Conservation (phyloP, 768 basidiomycete species). For the Calocybe cyanea region DNA sequence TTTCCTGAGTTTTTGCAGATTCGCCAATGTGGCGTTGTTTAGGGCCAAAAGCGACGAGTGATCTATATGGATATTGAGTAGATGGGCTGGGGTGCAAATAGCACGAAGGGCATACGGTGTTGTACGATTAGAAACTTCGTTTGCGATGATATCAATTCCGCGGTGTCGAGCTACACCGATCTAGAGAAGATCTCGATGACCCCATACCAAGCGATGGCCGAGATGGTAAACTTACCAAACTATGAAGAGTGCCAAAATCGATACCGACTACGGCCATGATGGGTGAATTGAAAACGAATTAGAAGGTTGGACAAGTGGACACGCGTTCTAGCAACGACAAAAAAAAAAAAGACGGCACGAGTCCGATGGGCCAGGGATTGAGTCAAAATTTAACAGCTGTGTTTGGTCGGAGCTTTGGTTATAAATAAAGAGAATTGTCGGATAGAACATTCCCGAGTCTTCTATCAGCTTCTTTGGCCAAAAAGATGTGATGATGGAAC, state of each 20-base stretch:
- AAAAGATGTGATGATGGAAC: not conserved
- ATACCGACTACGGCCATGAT: conserved; percentile 92
- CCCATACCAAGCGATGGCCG: conserved; percentile 7
- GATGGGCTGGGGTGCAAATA: not conserved
- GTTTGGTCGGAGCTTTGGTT: conserved; percentile 18
- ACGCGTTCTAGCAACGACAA: too few relatives aligned
- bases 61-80: conserved; percentile 41
- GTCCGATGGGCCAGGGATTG: conserved; percentile 1
- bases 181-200: conserved; percentile 35
- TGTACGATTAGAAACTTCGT: conserved; percentile 95
- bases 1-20: conserved; percentile 95
- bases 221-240: conserved; percentile 58
- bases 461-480: conserved; percentile 15
- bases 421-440: conserved; percentile 19
- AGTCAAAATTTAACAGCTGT: conserved; percentile 18
- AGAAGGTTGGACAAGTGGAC: conserved; percentile 9
- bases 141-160: conserved; percentile 97
- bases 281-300: conserved; percentile 19
- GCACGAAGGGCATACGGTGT: conserved; percentile 70
- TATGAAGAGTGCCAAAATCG: conserved; percentile 87
- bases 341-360: conserved; percentile 6
- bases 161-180: conserved; percentile 94
- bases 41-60: conserved; percentile 90
- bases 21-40: conserved; percentile 93
- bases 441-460: conserved; percentile 22